phyloP scores from a whole-genome alignment of 305 asterid genomes.

The Solanum hybrid region DNA sequence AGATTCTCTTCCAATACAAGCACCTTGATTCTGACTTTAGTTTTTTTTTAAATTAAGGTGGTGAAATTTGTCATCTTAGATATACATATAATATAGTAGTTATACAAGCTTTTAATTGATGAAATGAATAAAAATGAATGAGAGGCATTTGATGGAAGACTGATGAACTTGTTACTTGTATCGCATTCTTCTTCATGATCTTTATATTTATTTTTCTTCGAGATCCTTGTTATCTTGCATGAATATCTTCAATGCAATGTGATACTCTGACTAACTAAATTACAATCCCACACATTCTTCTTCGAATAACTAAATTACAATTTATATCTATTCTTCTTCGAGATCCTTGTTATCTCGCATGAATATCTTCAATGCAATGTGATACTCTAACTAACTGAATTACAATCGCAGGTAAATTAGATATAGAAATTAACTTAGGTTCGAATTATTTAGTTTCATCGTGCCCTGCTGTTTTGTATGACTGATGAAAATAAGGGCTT shows the following conservation, averaged over 20 bases:
- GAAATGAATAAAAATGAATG: rapidly evolving
- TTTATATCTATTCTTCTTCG: too few relatives aligned
- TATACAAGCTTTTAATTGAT: background rate
- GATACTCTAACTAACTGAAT: too few relatives aligned
- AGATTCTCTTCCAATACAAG: background rate
- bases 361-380: too few relatives aligned
- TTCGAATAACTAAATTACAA: too few relatives aligned
- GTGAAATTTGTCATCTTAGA: background rate
- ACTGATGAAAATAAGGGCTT: background rate
- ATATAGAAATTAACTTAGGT: background rate
- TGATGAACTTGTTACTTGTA: background rate
- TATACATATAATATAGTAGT: background rate
- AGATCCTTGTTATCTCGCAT: too few relatives aligned
- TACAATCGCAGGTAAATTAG: too few relatives aligned
- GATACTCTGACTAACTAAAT: too few relatives aligned
- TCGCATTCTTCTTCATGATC: too few relatives aligned
- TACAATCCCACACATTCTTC: too few relatives aligned
- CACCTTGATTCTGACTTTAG: background rate
- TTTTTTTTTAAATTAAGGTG: background rate
- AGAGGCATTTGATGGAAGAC: background rate
- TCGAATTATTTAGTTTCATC: background rate
- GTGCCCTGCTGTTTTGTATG: background rate
- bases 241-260: too few relatives aligned
- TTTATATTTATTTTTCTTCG: too few relatives aligned
- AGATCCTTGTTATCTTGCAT: too few relatives aligned